These are phyloP conservation scores for Lolium multiflorum DNA, from an alignment of 176 grass and related monocot species.

Conservation along the genomic window DNA sequence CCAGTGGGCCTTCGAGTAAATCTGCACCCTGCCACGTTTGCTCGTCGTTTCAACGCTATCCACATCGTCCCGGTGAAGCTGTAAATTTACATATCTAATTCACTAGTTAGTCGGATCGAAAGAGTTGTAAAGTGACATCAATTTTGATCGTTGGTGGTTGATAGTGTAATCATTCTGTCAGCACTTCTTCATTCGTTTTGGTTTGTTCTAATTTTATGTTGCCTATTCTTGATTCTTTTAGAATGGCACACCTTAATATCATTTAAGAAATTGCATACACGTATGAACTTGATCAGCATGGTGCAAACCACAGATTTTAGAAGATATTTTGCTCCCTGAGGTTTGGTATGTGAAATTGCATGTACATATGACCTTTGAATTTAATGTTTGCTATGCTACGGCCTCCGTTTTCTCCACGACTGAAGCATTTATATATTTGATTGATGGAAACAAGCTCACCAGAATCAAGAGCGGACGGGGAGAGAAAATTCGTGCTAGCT, in stretches of 20 bases:
- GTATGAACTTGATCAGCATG: background rate
- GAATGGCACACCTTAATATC: background rate
- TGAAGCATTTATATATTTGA: too few relatives aligned
- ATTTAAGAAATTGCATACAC: background rate
- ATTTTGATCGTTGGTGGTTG: constrained; percentile 53
- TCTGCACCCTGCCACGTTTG: too few relatives aligned
- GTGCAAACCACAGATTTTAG: background rate
- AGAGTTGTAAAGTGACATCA: constrained; percentile 56
- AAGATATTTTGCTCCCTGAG: background rate
- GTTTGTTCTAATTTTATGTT: background rate
- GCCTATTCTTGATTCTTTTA: background rate
- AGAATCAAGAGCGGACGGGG: too few relatives aligned
- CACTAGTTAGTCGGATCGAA: constrained; percentile 45
- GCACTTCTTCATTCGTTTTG: background rate
- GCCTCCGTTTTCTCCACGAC: too few relatives aligned
- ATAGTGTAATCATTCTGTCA: background rate
- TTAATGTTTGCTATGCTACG: too few relatives aligned
- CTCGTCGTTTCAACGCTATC: background rate
- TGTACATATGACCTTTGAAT: too few relatives aligned
- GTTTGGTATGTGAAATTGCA: too few relatives aligned
- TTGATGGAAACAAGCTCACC: too few relatives aligned
- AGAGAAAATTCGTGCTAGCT: too few relatives aligned
- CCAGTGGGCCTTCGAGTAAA: background rate
- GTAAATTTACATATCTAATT: constrained; percentile 42
- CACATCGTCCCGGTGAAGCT: constrained; percentile 1